Evolutionary conservation across 495 filamentous ascomycete species (phyloP).

Genomic region (Tuber brumale): DNA sequence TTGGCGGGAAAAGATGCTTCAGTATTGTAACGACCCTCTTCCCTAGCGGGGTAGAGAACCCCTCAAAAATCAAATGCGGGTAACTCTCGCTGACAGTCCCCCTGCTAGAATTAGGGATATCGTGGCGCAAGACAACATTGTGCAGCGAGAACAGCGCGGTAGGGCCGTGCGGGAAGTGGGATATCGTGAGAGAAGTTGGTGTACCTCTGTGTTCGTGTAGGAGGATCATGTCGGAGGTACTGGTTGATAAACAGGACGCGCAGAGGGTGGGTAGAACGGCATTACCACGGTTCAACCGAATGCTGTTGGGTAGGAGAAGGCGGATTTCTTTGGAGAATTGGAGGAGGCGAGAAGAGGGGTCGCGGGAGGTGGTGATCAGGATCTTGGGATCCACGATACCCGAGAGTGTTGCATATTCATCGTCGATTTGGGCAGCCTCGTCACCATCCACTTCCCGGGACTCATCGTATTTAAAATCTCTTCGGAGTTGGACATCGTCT

Average conservation of each 20-base stretch:
- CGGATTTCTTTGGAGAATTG: slow-evolving; percentile 96
- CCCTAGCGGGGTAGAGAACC: slow-evolving; percentile 78
- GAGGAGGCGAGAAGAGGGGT: slow-evolving; percentile 73
- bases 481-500: slow-evolving; percentile 75
- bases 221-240: slow-evolving; percentile 76
- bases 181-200: slow-evolving; percentile 82
- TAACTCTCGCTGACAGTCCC: slow-evolving; percentile 93
- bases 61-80: slow-evolving; percentile 91
- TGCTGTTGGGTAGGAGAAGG: slow-evolving; percentile 79
- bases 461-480: slow-evolving; percentile 92
- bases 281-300: slow-evolving; percentile 87
- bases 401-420: slow-evolving; percentile 83
- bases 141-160: slow-evolving; percentile 87
- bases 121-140: slow-evolving; percentile 87
- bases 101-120: slow-evolving; percentile 78
- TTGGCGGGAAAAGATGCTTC: slow-evolving; percentile 89
- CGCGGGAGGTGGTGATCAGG: slow-evolving; percentile 85
- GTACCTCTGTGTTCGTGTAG: slow-evolving; percentile 92
- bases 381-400: slow-evolving; percentile 80
- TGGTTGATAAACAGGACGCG: slow-evolving; percentile 65
- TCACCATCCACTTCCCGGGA: slow-evolving; percentile 59
- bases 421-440: slow-evolving; percentile 74
- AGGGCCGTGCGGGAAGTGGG: slow-evolving; percentile 87
- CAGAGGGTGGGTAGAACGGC: slow-evolving; percentile 80
- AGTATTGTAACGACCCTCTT: slow-evolving; percentile 79